A percentile compares a stretch with the other conserved stretches of the same genome.
phyloP scores from a whole-genome alignment of 1,284 basidiomycete genomes.

The Singerocomus inundabilis region DNA sequence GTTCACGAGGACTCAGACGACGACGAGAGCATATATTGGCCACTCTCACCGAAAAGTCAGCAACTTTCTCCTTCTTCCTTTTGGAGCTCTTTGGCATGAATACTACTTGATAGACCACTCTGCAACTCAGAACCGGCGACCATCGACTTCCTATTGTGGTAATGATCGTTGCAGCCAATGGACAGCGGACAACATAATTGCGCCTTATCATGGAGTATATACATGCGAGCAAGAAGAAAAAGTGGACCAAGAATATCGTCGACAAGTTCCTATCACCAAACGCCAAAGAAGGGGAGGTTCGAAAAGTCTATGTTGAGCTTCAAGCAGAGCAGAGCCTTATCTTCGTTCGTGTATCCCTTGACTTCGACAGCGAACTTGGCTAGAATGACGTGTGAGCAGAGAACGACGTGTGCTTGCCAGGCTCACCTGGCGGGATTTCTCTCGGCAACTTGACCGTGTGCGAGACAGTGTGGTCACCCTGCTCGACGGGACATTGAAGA shows the following conservation, averaged over 20 bases:
- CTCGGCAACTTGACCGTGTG: slow-evolving; percentile 84
- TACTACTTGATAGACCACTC: no score
- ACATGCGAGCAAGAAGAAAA: slow-evolving; percentile 5
- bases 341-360: slow-evolving; percentile 72
- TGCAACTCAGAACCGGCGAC: no score
- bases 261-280: slow-evolving; percentile 22
- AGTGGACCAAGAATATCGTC: background rate
- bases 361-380: slow-evolving; percentile 86
- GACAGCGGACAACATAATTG: background rate
- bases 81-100: slow-evolving; percentile 86
- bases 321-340: slow-evolving; percentile 80
- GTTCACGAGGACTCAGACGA: slow-evolving; percentile 8
- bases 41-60: slow-evolving; percentile 76
- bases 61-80: slow-evolving; percentile 82
- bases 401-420: background rate
- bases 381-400: slow-evolving; percentile 32
- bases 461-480: slow-evolving; percentile 65
- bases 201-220: slow-evolving; percentile 6
- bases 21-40: background rate
- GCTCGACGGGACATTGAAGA: slow-evolving; percentile 77
- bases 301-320: slow-evolving; percentile 77
- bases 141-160: slow-evolving; percentile 2
- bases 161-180: background rate
- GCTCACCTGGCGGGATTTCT: slow-evolving; percentile 84
- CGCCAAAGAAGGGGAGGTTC: slow-evolving; percentile 39